Percentiles rank a stretch among this genome's conserved stretches.
phyloP scores from a whole-genome alignment of 306 rosid species.

The Hippophae gyantsensis region DNA sequence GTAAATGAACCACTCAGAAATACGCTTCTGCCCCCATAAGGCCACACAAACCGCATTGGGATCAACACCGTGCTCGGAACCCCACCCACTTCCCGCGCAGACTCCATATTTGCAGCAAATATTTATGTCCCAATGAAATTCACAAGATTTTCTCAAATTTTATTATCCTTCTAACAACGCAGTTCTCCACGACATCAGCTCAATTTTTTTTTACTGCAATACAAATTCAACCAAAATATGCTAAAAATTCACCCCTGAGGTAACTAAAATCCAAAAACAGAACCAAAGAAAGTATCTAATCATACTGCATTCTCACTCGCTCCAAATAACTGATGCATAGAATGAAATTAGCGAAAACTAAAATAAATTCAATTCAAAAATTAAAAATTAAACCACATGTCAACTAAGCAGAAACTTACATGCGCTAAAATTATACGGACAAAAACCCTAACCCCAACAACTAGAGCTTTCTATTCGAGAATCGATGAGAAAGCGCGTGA shows the following conservation, averaged over 20 bases:
- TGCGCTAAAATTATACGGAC: conserved; percentile 14
- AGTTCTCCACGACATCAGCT: conserved; percentile 26
- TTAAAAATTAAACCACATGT: background rate
- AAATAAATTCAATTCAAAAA: background rate
- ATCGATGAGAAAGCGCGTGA: conserved; percentile 7
- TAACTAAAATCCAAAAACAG: conserved; percentile 14
- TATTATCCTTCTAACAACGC: conserved; percentile 28
- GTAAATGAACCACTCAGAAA: conserved; percentile 83
- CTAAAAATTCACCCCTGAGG: background rate
- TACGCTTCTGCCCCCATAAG: conserved; percentile 78
- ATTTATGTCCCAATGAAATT: conserved; percentile 21
- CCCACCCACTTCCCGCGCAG: conserved; percentile 41
- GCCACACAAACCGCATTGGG: conserved; percentile 95
- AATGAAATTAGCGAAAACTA: conserved; percentile 9
- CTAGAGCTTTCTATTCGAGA: conserved; percentile 24
- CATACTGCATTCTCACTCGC: conserved; percentile 8
- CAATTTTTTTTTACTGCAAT: conserved; percentile 19
- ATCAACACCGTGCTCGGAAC: conserved; percentile 52
- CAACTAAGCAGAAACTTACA: background rate
- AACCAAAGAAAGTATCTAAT: conserved; percentile 4
- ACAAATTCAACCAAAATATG: conserved; percentile 34
- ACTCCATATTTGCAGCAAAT: conserved; percentile 65
- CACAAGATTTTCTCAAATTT: conserved; percentile 16
- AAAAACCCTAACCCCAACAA: conserved; percentile 45
- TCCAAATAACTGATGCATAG: conserved; percentile 13